Conservation (phyloP, 805 yeast species). For the Saccharomyces kudriavzevii region DNA sequence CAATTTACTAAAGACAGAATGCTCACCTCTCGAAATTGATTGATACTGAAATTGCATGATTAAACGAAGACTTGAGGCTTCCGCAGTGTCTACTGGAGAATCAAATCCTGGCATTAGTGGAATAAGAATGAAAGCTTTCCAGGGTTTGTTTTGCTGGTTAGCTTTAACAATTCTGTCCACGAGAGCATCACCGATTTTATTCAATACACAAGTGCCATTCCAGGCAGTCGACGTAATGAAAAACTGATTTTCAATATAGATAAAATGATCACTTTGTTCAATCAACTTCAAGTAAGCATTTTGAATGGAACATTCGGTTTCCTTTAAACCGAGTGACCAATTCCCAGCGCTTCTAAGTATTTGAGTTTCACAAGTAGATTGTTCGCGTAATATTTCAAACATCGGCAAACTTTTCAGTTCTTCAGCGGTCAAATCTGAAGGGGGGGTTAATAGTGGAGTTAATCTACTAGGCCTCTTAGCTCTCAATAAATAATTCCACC, state of each 20-base stretch:
- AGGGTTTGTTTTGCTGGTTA: conserved; percentile 58
- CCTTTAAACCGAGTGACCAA: conserved; percentile 88
- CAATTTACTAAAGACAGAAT: conserved; percentile 79
- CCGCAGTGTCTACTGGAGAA: conserved; percentile 84
- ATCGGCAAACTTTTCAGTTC: conserved; percentile 53
- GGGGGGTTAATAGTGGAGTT: conserved; percentile 88
- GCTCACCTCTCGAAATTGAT: conserved; percentile 83
- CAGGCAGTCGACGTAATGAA: conserved; percentile 83
- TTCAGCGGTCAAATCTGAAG: conserved; percentile 71
- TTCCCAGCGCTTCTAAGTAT: conserved; percentile 78
- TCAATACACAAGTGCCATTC: conserved; percentile 76
- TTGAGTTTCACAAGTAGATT: conserved; percentile 90
- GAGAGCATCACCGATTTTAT: conserved; percentile 85
- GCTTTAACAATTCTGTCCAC: conserved; percentile 95
- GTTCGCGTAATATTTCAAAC: conserved; percentile 34
- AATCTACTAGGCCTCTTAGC: conserved; percentile 92
- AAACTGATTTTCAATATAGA: conserved; percentile 93
- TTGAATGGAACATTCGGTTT: conserved; percentile 83
- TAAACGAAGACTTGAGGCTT: conserved; percentile 89
- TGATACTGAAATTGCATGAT: conserved; percentile 95
- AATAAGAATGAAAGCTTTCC: conserved; percentile 88
- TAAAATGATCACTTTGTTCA: conserved; percentile 85
- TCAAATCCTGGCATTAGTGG: conserved; percentile 98
- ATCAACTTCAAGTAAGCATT: conserved; percentile 85
- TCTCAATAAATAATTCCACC: conserved; percentile 91